phyloP scores from a whole-genome alignment of 176 grass and related monocot genomes.

The Paspalum vaginatum region DNA sequence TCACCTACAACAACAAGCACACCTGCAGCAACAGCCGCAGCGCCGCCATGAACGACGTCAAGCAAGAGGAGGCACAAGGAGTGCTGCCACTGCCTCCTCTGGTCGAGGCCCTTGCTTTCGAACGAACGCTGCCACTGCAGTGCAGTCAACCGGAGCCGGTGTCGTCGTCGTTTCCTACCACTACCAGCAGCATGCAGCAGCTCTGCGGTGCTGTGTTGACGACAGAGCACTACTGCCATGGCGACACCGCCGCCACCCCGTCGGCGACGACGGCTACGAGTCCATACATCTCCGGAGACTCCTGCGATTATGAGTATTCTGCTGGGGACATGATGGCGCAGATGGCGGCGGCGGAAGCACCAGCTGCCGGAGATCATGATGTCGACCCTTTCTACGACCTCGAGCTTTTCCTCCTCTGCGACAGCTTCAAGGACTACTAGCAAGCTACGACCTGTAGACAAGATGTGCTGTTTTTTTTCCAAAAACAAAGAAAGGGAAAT shows the following conservation, averaged over 20 bases:
- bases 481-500: too few species aligned
- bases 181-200: not conserved
- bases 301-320: not conserved
- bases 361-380: not conserved
- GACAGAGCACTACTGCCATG: too few species aligned
- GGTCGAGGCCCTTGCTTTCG: not conserved
- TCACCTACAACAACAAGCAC: conserved; percentile 38
- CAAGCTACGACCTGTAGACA: too few species aligned
- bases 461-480: too few species aligned
- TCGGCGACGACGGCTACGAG: not conserved
- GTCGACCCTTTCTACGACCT: not conserved
- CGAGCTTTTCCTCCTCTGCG: not conserved
- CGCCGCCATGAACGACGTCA: not conserved
- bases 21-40: conserved; percentile 7
- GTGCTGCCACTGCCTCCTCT: not conserved
- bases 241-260: too few species aligned
- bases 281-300: not conserved
- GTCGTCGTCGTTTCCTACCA: too few species aligned
- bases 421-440: not conserved
- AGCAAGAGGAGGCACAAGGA: not conserved
- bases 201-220: not conserved
- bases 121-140: too few species aligned
- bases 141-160: too few species aligned
- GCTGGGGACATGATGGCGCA: not conserved
- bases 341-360: not conserved